These are phyloP conservation scores for Penicillium expansum DNA, from an alignment of 2,329 filamentous ascomycete genomes.

Conservation along the genomic window DNA sequence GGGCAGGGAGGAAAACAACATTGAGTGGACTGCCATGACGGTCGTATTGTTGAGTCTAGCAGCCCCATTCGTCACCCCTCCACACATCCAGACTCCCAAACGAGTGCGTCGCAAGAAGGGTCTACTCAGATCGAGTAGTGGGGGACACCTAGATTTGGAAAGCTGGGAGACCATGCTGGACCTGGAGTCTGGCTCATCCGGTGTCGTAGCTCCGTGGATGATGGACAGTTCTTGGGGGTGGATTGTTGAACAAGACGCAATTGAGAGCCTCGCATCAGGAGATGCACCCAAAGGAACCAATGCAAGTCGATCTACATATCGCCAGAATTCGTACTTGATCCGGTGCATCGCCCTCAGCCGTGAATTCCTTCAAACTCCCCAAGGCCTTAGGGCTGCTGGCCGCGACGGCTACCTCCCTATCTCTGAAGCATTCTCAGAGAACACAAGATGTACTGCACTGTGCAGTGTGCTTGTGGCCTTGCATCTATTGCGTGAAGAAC, in stretches of 20 bases:
- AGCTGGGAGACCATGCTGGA: slow-evolving; percentile 51
- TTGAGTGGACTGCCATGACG: slow-evolving; percentile 68
- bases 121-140: slow-evolving; percentile 51
- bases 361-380: slow-evolving; percentile 61
- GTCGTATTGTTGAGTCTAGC: slow-evolving; percentile 64
- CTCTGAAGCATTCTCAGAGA: slow-evolving; percentile 51
- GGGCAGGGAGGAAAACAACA: slow-evolving; percentile 49
- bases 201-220: slow-evolving; percentile 48
- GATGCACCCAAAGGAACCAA: slow-evolving; percentile 15
- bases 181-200: slow-evolving; percentile 43
- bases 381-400: slow-evolving; percentile 57
- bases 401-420: slow-evolving; percentile 65
- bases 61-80: slow-evolving; percentile 54
- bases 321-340: slow-evolving; percentile 44
- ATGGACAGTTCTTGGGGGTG: slow-evolving; percentile 67
- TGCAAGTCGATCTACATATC: slow-evolving; percentile 29
- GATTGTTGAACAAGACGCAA: slow-evolving; percentile 59
- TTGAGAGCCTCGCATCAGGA: slow-evolving; percentile 19
- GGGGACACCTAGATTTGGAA: slow-evolving; percentile 44
- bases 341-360: slow-evolving; percentile 58
- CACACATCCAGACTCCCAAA: slow-evolving; percentile 32
- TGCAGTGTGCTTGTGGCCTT: slow-evolving; percentile 70
- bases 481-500: slow-evolving; percentile 85
- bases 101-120: slow-evolving; percentile 42
- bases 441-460: slow-evolving; percentile 61